phyloP scores from a whole-genome alignment of 1,284 basidiomycete species.

The Irpex sp. region DNA sequence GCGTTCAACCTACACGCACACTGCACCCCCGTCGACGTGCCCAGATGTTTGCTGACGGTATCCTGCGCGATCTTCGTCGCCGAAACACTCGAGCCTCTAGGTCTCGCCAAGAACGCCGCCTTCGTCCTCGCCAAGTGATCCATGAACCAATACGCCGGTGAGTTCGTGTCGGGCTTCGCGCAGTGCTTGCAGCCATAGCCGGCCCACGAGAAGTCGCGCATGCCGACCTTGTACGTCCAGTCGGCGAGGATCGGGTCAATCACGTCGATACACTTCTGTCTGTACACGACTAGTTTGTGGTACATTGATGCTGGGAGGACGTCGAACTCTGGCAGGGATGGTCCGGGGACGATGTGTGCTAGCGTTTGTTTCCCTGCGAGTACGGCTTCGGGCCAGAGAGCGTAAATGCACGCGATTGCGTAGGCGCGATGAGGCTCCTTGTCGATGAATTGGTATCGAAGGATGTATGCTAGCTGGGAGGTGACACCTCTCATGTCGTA shows the following conservation, averaged over 20 bases:
- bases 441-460: constrained; percentile 5
- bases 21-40: background rate
- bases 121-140: background rate
- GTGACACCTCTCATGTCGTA: constrained; percentile 9
- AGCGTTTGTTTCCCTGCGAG: constrained; percentile 13
- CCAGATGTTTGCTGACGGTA: background rate
- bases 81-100: background rate
- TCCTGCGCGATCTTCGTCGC: background rate
- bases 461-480: constrained; percentile 3
- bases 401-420: constrained; percentile 6
- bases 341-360: constrained; percentile 2
- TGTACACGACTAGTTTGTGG: constrained; percentile 7
- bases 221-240: background rate
- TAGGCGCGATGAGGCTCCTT: constrained; percentile 1
- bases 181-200: background rate
- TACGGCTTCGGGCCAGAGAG: constrained; percentile 8
- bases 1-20: background rate
- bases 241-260: background rate
- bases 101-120: background rate
- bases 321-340: constrained; percentile 1
- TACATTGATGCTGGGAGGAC: constrained; percentile 1
- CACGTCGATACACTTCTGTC: constrained; percentile 4
- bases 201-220: background rate
- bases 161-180: background rate
- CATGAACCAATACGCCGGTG: background rate